Base-by-base conservation (phyloP, 106 monocot genomes). In the Chionographis japonica region DNA sequence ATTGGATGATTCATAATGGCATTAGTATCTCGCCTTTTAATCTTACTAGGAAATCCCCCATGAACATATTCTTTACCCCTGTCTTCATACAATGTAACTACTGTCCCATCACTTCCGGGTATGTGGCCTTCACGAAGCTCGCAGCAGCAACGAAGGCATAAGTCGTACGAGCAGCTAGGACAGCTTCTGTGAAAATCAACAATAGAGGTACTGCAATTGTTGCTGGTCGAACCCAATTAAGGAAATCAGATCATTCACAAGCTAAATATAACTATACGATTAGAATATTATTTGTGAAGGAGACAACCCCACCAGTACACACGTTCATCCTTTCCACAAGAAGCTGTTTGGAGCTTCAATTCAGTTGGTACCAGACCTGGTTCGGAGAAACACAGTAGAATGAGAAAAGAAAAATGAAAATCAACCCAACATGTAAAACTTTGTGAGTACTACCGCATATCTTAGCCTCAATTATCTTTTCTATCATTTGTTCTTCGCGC, bases 391-490 rank as follows among this genome's bases (percentile, higher is more conserved):
- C 46, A 46, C 9, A 10, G n/a, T 12, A 38, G 12, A 10, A 60
- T 19, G 52, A 71, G 55, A 65, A 38, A 43, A 12, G 15, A 27
- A 74, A 55, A 49, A 60, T 4, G 15, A 43, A 8, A 35, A 42
- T 20, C 9, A 75, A 51, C 3, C 37, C 60, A 35, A 61, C 2
- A 46, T 7, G 14, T 14, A 7, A 37, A 9, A n/a, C 0, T 20
- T 50, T 3, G 7, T 51, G 13, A 66, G 37, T 61, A 15, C 46
- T 79, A 90, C 86, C 90, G 68, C 62, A 64, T 50, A 86, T 73
- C 65, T 50, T 78, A 67, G 83, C 90, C 72, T 83, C 90, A 51
- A 80, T 50, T 78, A 78, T 83, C 68, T 86, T 90, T 62, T 90
- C 90, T 58, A 41, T 12, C 56, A 12, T 77, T 54, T 83, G 90